A percentile compares a stretch with the other conserved stretches of the same genome.
Evolutionary conservation across 495 filamentous ascomycete species (phyloP).

Genomic region (Penicillium goetzii): DNA sequence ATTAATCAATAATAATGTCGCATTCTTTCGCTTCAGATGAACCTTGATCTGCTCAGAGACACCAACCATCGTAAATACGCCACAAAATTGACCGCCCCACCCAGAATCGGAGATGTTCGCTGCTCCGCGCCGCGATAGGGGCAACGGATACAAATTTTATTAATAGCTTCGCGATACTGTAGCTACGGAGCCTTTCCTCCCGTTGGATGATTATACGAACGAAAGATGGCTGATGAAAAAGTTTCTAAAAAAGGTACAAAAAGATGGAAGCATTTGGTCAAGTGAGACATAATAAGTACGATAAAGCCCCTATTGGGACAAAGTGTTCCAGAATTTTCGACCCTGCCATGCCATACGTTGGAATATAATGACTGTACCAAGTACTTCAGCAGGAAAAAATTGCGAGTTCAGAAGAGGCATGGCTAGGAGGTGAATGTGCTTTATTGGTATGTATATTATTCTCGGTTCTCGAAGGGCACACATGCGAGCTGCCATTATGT

Average conservation of each 20-base stretch:
- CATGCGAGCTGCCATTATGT: too few relatives aligned
- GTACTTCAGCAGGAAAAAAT: neutral
- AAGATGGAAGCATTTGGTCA: neutral
- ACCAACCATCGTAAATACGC: neutral
- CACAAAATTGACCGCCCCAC: conserved; percentile 7
- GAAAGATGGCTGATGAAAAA: neutral
- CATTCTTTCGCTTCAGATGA: conserved; percentile 13
- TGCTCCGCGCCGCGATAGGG: conserved; percentile 3
- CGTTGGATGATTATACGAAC: neutral
- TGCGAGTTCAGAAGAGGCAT: neutral
- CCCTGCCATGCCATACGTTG: too few relatives aligned
- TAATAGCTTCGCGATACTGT: neutral
- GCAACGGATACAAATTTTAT: neutral
- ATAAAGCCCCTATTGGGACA: neutral
- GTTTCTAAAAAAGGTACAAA: neutral
- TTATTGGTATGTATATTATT: too few relatives aligned
- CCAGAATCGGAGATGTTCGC: conserved; percentile 5
- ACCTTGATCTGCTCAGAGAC: conserved; percentile 13
- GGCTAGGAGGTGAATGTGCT: too few relatives aligned
- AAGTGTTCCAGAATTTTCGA: neutral
- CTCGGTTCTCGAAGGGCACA: too few relatives aligned
- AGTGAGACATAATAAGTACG: neutral
- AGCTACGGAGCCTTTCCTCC: too few relatives aligned
- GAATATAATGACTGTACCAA: too few relatives aligned
- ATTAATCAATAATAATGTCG: conserved; percentile 1